Conservation (phyloP, 2,329 filamentous ascomycete species). For the Fusarium begoniae region DNA sequence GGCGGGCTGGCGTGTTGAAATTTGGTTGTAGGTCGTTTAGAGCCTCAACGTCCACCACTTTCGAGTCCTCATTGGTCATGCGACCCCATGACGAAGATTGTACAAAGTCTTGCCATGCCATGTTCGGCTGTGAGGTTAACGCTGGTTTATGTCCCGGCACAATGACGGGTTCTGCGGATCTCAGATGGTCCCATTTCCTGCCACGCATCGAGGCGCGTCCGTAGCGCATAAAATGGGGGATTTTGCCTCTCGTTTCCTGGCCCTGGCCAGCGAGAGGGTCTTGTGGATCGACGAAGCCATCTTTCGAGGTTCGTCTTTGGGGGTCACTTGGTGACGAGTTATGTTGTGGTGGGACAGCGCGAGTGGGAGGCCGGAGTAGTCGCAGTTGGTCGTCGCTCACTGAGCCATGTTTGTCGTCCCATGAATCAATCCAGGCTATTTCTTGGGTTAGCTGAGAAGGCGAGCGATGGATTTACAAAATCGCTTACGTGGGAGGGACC, state of each 20-base stretch:
- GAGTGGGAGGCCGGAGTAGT: slow-evolving; percentile 51
- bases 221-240: slow-evolving; percentile 59
- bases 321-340: slow-evolving; percentile 53
- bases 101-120: slow-evolving; percentile 63
- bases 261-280: slow-evolving; percentile 50
- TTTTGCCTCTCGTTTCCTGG: slow-evolving; percentile 47
- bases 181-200: slow-evolving; percentile 68
- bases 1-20: slow-evolving; percentile 53
- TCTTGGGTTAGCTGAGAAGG: slow-evolving; percentile 8
- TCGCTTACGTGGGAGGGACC: slow-evolving; percentile 42
- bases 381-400: slow-evolving; percentile 51
- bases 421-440: slow-evolving; percentile 60
- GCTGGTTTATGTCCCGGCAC: slow-evolving; percentile 58
- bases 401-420: slow-evolving; percentile 53
- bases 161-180: slow-evolving; percentile 67
- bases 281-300: slow-evolving; percentile 57
- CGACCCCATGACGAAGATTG: slow-evolving; percentile 63
- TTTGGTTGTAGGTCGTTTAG: slow-evolving; percentile 58
- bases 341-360: slow-evolving; percentile 52
- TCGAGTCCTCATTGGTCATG: slow-evolving; percentile 56
- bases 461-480: background rate
- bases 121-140: slow-evolving; percentile 49
- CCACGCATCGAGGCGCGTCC: slow-evolving; percentile 58
- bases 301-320: slow-evolving; percentile 56
- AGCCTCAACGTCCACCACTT: slow-evolving; percentile 57